phyloP scores from a whole-genome alignment of 768 basidiomycete genomes.

The Daedalea quercina region DNA sequence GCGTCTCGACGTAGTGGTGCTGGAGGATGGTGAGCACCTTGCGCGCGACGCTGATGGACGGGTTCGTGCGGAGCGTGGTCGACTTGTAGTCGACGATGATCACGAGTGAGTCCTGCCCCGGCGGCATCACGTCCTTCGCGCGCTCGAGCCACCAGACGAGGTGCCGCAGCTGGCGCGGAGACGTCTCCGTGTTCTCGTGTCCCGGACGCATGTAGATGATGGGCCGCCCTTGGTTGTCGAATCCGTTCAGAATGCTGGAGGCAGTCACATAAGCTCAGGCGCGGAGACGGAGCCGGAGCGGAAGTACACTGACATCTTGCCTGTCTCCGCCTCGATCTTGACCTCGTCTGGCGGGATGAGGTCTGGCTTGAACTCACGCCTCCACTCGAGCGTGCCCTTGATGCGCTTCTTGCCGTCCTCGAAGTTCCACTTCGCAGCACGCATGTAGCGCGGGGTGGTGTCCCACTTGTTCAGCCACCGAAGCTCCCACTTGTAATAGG shows the following conservation, averaged over 20 bases:
- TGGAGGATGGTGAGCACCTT: conserved; percentile 79
- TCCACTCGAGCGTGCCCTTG: conserved; percentile 76
- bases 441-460: conserved; percentile 71
- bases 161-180: conserved; percentile 76
- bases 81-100: conserved; percentile 85
- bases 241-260: conserved; percentile 70
- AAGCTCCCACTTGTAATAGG: conserved; percentile 71
- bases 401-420: conserved; percentile 74
- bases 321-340: conserved; percentile 73
- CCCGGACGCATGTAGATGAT: conserved; percentile 88
- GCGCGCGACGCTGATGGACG: conserved; percentile 72
- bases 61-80: conserved; percentile 76
- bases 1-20: conserved; percentile 84
- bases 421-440: conserved; percentile 80
- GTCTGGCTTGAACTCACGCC: conserved; percentile 80
- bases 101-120: conserved; percentile 73
- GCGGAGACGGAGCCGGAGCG: background rate
- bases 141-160: conserved; percentile 85
- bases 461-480: conserved; percentile 69
- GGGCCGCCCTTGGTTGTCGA: conserved; percentile 82
- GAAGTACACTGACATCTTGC: conserved; percentile 69
- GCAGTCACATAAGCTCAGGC: background rate
- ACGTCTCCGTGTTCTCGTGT: conserved; percentile 74
- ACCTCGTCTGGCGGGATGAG: conserved; percentile 76
- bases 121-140: conserved; percentile 84